Evolutionary conservation across 108 stramenopile species (phyloP).

Genomic region (Fragilaria radians): DNA sequence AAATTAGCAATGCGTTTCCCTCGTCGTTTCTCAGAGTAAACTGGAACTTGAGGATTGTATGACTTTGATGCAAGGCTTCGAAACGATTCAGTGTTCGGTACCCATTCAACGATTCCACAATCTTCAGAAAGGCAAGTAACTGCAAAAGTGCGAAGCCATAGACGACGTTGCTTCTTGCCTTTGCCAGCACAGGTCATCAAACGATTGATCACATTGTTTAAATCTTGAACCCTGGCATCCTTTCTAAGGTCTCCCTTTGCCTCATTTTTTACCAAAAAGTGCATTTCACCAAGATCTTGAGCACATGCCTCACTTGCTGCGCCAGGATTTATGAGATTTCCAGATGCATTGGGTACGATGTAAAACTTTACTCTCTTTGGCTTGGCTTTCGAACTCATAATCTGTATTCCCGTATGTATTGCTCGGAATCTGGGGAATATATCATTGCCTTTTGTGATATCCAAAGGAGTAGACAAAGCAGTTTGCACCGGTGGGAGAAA

Average conservation of each 20-base stretch:
- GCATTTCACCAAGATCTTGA: slow-evolving; percentile 70
- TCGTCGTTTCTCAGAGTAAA: slow-evolving; percentile 37
- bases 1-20: slow-evolving; percentile 57
- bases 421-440: slow-evolving; percentile 75
- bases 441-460: slow-evolving; percentile 17
- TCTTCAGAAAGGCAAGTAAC: slow-evolving; percentile 97
- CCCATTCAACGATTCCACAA: slow-evolving; percentile 98
- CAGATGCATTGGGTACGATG: slow-evolving; percentile 26
- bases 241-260: slow-evolving; percentile 97
- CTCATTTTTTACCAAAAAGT: slow-evolving; percentile 98
- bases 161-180: slow-evolving; percentile 43
- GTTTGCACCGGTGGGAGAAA: slow-evolving; percentile 88
- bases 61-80: slow-evolving; percentile 62
- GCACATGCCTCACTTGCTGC: neutral
- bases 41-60: slow-evolving; percentile 76
- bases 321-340: neutral
- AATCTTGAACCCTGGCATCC: slow-evolving; percentile 98
- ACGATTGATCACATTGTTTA: slow-evolving; percentile 95
- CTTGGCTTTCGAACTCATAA: slow-evolving; percentile 93
- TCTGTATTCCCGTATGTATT: slow-evolving; percentile 44
- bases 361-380: slow-evolving; percentile 87
- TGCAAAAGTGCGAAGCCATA: slow-evolving; percentile 91
- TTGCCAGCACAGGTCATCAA: slow-evolving; percentile 57
- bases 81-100: slow-evolving; percentile 82
- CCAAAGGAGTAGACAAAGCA: slow-evolving; percentile 59